phyloP scores from a whole-genome alignment of 2,329 filamentous ascomycete species.

The Ophiostoma ips region DNA sequence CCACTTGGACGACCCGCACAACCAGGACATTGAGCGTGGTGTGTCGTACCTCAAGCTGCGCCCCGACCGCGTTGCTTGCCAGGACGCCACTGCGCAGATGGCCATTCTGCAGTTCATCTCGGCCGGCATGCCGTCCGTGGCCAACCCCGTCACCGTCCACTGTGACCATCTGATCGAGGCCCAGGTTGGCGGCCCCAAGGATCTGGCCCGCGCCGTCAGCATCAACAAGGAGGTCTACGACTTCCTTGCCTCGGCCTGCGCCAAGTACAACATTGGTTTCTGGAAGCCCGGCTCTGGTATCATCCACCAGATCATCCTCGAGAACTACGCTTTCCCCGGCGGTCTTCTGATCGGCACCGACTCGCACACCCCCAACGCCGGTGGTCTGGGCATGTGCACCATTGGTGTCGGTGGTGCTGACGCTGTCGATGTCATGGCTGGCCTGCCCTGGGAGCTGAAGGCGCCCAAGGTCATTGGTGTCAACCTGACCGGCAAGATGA shows the following conservation, averaged over 20 bases:
- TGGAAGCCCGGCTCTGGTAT: slow-evolving; percentile 98
- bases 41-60: slow-evolving; percentile 92
- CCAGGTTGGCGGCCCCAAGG: slow-evolving; percentile 82
- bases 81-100: slow-evolving; percentile 99
- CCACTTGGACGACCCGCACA: slow-evolving; percentile 91
- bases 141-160: slow-evolving; percentile 91
- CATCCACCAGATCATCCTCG: slow-evolving; percentile 95
- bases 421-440: slow-evolving; percentile 96
- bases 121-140: slow-evolving; percentile 87
- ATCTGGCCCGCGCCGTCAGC: slow-evolving; percentile 75
- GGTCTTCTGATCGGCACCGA: slow-evolving; percentile 92
- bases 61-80: slow-evolving; percentile 94
- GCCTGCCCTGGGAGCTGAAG: slow-evolving; percentile 95
- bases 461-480: slow-evolving; percentile 95
- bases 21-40: slow-evolving; percentile 92
- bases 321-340: slow-evolving; percentile 99
- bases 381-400: slow-evolving; percentile 81
- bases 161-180: slow-evolving; percentile 99
- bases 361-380: slow-evolving; percentile 93
- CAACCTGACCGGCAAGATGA: slow-evolving; percentile 77
- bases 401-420: slow-evolving; percentile 98
- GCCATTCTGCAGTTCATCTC: slow-evolving; percentile 99
- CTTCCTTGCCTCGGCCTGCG: slow-evolving; percentile 84
- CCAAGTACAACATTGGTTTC: slow-evolving; percentile 99
- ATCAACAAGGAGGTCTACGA: slow-evolving; percentile 99